A percentile compares a stretch with the other conserved stretches of the same genome.
phyloP scores from a whole-genome alignment of 1,284 basidiomycete genomes.

The Abortiporus biennis region DNA sequence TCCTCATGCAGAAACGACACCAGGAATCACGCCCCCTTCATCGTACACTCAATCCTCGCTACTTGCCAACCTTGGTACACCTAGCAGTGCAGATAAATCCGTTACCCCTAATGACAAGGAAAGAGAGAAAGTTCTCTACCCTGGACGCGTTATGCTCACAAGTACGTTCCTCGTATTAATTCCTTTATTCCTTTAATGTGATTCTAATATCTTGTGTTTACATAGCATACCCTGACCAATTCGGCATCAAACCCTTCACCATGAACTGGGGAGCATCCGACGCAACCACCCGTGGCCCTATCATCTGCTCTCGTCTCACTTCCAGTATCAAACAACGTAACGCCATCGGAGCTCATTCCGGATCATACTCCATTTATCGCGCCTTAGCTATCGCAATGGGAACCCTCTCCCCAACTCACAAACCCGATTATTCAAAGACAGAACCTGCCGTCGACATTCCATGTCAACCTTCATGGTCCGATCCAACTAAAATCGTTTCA shows the following conservation, averaged over 20 bases:
- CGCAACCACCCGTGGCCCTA: constrained; percentile 70
- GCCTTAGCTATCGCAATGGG: constrained; percentile 91
- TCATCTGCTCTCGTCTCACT: constrained; percentile 85
- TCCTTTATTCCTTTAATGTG: constrained; percentile 3
- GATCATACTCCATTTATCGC: constrained; percentile 93
- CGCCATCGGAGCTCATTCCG: constrained; percentile 90
- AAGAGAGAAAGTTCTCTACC: constrained; percentile 69
- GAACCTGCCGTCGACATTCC: constrained; percentile 86
- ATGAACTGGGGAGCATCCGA: constrained; percentile 79
- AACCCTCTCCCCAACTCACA: constrained; percentile 78
- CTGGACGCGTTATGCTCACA: constrained; percentile 74
- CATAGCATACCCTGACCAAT: constrained; percentile 68
- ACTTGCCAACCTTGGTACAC: constrained; percentile 18
- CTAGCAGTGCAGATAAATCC: constrained; percentile 16
- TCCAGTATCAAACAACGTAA: constrained; percentile 87
- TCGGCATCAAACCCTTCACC: constrained; percentile 71
- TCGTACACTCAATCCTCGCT: constrained; percentile 14
- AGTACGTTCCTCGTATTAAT: constrained; percentile 41
- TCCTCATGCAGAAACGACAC: constrained; percentile 16
- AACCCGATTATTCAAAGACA: constrained; percentile 84
- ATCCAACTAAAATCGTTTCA: constrained; percentile 81
- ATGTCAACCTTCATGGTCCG: constrained; percentile 79
- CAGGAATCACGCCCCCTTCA: constrained; percentile 19
- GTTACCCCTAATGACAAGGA: constrained; percentile 46
- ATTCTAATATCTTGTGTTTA: too few species aligned